Conservation (phyloP, 495 filamentous ascomycete genomes). For the Lophiotrema nucula region DNA sequence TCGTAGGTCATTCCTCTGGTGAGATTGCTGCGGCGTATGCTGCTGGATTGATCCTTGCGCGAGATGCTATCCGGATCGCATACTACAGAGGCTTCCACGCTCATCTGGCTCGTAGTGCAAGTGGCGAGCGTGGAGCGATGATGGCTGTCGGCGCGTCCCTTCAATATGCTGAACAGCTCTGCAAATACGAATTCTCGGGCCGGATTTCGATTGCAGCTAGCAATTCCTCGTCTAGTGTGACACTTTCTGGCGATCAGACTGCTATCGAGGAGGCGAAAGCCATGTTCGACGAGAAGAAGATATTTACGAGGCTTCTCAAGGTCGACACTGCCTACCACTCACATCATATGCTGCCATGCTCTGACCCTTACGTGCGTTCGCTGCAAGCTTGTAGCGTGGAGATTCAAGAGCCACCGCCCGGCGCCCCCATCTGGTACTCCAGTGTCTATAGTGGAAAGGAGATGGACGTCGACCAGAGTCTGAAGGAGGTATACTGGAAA, state of each 20-base stretch:
- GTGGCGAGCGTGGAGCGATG: neutral
- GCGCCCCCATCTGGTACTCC: slow-evolving; percentile 5
- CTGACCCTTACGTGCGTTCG: neutral
- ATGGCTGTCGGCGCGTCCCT: slow-evolving; percentile 13
- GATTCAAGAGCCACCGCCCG: neutral
- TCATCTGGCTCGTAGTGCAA: neutral
- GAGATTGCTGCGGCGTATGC: slow-evolving; percentile 27
- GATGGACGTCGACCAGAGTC: neutral
- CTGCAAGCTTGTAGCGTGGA: neutral
- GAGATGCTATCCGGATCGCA: slow-evolving; percentile 5
- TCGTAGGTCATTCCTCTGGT: slow-evolving; percentile 21
- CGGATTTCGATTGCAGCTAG: slow-evolving; percentile 6
- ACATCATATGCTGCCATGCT: slow-evolving; percentile 3
- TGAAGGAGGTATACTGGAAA: slow-evolving; percentile 9
- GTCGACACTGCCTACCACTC: slow-evolving; percentile 29
- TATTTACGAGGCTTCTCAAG: neutral
- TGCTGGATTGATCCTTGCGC: slow-evolving; percentile 7
- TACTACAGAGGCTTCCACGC: slow-evolving; percentile 14
- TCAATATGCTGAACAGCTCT: neutral
- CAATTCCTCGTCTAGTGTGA: slow-evolving; percentile 16
- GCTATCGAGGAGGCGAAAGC: neutral
- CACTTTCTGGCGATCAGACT: slow-evolving; percentile 10
- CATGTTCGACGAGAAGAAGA: neutral
- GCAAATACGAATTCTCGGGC: neutral
- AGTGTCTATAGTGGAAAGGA: neutral